Conservation (phyloP, 2,329 filamentous ascomycete species). For the Epichloe glyceriae region DNA sequence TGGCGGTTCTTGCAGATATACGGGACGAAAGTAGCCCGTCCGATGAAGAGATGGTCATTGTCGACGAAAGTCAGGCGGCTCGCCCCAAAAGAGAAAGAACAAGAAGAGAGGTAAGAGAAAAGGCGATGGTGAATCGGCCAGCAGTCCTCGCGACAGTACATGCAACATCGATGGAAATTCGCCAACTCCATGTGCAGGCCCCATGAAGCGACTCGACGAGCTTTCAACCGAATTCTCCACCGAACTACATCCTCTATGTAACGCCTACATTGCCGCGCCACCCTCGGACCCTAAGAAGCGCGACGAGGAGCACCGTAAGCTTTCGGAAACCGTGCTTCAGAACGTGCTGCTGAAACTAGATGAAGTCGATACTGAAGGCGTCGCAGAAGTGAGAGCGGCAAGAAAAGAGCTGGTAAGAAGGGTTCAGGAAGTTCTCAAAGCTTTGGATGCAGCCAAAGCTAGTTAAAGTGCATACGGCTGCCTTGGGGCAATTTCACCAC, state of each 20-base stretch:
- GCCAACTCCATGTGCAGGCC: slow-evolving; percentile 21
- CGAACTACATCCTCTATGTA: slow-evolving; percentile 52
- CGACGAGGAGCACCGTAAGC: slow-evolving; percentile 59
- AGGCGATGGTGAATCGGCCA: slow-evolving; percentile 27
- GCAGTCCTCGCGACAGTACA: slow-evolving; percentile 31
- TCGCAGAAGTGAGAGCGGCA: slow-evolving; percentile 47
- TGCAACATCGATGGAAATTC: slow-evolving; percentile 22
- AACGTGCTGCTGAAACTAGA: slow-evolving; percentile 68
- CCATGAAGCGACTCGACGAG: slow-evolving; percentile 48
- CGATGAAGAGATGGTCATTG: slow-evolving; percentile 31
- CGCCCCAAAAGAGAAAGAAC: slow-evolving; percentile 26
- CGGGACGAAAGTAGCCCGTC: slow-evolving; percentile 23
- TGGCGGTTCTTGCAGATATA: slow-evolving; percentile 32
- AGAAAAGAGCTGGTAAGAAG: slow-evolving; percentile 63
- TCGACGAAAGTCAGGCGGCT: slow-evolving; percentile 22
- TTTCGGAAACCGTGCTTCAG: slow-evolving; percentile 64
- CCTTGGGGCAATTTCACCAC: neutral
- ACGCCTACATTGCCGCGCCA: slow-evolving; percentile 47
- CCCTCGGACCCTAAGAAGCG: slow-evolving; percentile 54
- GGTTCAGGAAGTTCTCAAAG: slow-evolving; percentile 53
- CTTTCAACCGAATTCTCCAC: slow-evolving; percentile 51
- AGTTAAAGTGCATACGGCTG: neutral
- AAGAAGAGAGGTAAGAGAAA: slow-evolving; percentile 27
- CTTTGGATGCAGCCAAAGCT: slow-evolving; percentile 40
- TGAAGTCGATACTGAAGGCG: slow-evolving; percentile 59